A percentile compares a stretch with the other conserved stretches of the same genome.
Conservation (phyloP, 768 basidiomycete species). For the Amanita brunnescens region DNA sequence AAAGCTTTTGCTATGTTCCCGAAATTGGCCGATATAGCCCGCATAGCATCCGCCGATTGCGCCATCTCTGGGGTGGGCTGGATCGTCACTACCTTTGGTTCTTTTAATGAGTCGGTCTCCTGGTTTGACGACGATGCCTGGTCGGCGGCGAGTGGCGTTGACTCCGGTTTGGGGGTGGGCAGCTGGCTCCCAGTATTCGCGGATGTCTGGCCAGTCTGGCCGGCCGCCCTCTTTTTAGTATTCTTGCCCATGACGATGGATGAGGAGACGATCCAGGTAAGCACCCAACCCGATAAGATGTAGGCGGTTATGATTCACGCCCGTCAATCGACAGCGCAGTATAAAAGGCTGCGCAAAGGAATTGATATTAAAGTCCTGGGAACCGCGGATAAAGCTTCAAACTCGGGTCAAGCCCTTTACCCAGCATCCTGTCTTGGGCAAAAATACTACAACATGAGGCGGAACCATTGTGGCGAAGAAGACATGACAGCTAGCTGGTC, state of each 20-base stretch:
- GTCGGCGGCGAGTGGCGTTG: neutral
- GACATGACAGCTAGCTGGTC: neutral
- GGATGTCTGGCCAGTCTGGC: neutral
- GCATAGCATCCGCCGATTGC: neutral
- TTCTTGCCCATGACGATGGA: neutral
- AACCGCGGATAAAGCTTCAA: neutral
- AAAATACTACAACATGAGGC: neutral
- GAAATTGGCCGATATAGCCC: neutral
- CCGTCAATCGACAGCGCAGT: neutral
- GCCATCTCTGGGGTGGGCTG: neutral
- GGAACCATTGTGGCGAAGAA: conserved; percentile 1
- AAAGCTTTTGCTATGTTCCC: conserved; percentile 25
- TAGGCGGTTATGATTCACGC: neutral
- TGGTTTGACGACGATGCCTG: neutral
- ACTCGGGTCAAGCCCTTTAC: neutral
- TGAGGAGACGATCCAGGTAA: neutral
- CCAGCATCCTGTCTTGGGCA: neutral
- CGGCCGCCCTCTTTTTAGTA: neutral
- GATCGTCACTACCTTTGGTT: neutral
- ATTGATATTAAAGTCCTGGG: neutral
- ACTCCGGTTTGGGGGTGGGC: neutral
- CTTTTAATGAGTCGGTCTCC: neutral
- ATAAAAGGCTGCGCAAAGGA: neutral
- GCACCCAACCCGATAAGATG: conserved; percentile 3
- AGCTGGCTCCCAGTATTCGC: neutral